Conservation (phyloP, 257 asterid genomes). For the Gentiana dahurica region DNA sequence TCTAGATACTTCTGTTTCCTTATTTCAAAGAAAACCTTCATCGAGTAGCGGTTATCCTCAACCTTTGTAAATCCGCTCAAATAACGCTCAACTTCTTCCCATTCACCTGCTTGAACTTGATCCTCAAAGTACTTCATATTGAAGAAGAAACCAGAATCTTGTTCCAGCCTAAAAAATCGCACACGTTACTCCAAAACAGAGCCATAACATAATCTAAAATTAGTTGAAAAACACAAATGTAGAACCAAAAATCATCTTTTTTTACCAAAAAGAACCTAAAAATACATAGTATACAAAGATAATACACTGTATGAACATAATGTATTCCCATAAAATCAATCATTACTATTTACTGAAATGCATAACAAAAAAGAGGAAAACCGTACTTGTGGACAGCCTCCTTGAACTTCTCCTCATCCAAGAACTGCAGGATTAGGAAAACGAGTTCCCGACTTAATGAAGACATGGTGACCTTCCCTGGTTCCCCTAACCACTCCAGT, state of each 20-base stretch:
- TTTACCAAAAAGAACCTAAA: neutral
- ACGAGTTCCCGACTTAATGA: conserved; percentile 98
- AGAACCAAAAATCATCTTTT: too few relatives aligned
- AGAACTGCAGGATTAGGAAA: conserved; percentile 87
- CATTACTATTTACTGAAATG: neutral
- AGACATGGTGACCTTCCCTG: conserved; percentile 93
- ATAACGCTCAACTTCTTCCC: conserved; percentile 93
- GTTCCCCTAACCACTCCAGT: conserved; percentile 98
- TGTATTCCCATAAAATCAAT: too few relatives aligned
- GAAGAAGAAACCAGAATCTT: conserved; percentile 93
- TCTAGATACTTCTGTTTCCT: conserved; percentile 94
- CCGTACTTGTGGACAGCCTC: conserved; percentile 88
- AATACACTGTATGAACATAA: too few relatives aligned
- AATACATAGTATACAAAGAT: neutral
- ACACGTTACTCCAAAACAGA: conserved; percentile 12
- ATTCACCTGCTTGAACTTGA: conserved; percentile 94
- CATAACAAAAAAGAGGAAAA: conserved; percentile 4
- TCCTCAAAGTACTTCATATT: conserved; percentile 94
- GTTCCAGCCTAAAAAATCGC: conserved; percentile 59
- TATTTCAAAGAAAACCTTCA: conserved; percentile 94
- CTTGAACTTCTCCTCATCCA: conserved; percentile 96
- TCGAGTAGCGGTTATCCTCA: conserved; percentile 90
- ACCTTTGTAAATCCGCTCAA: conserved; percentile 88
- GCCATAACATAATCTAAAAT: neutral
- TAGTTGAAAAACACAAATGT: too few relatives aligned